Evolutionary conservation across 176 grass and related monocot species (phyloP), one percentile per base, ranked within the genome.

Genomic region (Echinochloa phyllopogon): DNA sequence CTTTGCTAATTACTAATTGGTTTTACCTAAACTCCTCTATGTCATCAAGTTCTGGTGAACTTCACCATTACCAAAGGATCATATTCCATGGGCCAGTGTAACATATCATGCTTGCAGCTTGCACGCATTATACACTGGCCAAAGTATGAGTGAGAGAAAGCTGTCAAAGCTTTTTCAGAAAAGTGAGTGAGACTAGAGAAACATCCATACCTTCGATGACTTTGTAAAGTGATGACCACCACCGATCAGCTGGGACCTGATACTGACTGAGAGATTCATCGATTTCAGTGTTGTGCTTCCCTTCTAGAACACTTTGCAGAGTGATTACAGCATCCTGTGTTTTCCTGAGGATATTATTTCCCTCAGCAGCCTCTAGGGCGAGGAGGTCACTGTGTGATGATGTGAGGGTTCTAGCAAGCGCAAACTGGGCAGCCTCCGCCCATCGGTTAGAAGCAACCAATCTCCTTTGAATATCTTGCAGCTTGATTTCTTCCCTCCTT

Each of bases 221-320:
- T 91, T 86, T 99, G 89, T 96, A 99, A 73, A 99, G 92, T 50
- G 97, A 94, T 23, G 97, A 96, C 97, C 97, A 99, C 97, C 97
- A 99, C 75, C 94, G 84, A 48, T 94, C 91, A 83, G 84, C 42
- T 60, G 93, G 89, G 74, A 96, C 86, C 60, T 96, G 70, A 64
- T 89, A 89, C 45, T 91, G 87, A 48, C 71, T 82, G 56, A 99
- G 86, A 62, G 92, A 82, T 55, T 96, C 97, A 16, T 96, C 88
- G 8, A 99, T 99, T 89, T 99, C 94, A 5, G 33, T 86, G 3
- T 94, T 83, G 82, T 91, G 94, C 83, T 92, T 92, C 69, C 97
- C 94, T 92, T 94, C 89, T 33, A 99, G 78, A 74, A 99, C 94
- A 79, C 55, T 96, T 70, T 99, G 96, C 69, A 99, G 81, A 57